Conservation (phyloP, 306 rosid genomes). For the Vicia sativa region DNA sequence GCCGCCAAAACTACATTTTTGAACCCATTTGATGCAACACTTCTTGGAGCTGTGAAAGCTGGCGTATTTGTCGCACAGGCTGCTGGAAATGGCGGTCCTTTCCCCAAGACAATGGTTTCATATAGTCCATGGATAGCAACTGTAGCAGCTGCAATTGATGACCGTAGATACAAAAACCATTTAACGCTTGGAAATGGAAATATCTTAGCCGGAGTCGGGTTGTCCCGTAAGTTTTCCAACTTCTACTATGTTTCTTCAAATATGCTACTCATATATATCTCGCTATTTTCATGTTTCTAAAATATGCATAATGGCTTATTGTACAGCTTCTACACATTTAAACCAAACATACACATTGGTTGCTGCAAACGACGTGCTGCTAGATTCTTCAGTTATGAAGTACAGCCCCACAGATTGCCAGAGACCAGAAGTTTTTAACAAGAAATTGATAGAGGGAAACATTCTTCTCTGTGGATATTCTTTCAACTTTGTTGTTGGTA, state of each 20-base stretch:
- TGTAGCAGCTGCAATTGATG: conserved; percentile 98
- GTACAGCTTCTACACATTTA: conserved; percentile 80
- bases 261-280: too few species aligned
- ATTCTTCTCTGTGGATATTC: conserved; percentile 99
- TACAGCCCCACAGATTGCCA: conserved; percentile 96
- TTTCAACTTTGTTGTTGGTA: conserved; percentile 82
- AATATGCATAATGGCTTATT: conserved; percentile 34
- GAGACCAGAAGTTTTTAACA: conserved; percentile 85
- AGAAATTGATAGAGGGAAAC: conserved; percentile 86
- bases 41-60: conserved; percentile 99
- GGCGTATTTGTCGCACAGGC: conserved; percentile 99
- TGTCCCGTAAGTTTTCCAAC: conserved; percentile 81
- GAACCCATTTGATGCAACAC: conserved; percentile 98
- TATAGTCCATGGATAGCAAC: conserved; percentile 99
- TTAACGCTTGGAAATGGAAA: conserved; percentile 94
- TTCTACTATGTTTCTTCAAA: neutral
- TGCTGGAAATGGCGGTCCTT: conserved; percentile 99
- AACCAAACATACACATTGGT: conserved; percentile 81
- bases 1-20: conserved; percentile 80
- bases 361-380: conserved; percentile 88
- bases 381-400: conserved; percentile 86
- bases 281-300: conserved; percentile 21
- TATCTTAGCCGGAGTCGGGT: conserved; percentile 83
- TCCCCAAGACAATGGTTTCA: conserved; percentile 92
- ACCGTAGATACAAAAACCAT: conserved; percentile 97